phyloP scores from a whole-genome alignment of 805 yeast species.

The Candida argentea region DNA sequence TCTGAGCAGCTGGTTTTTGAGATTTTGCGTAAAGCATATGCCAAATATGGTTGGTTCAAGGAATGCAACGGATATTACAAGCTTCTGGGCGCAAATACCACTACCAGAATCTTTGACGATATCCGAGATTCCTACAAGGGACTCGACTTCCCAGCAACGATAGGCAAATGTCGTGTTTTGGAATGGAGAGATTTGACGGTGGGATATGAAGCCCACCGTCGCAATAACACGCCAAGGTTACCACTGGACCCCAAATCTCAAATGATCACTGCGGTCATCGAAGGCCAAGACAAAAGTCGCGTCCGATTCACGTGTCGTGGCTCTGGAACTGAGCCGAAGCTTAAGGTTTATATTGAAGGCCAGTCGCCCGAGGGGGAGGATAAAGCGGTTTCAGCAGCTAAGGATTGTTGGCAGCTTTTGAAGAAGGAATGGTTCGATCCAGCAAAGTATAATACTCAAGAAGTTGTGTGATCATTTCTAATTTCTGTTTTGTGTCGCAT shows the following conservation, averaged over 20 bases:
- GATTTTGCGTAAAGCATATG: slow-evolving; percentile 48
- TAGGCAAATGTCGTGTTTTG: slow-evolving; percentile 51
- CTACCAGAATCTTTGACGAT: slow-evolving; percentile 42
- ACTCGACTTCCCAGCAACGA: slow-evolving; percentile 28
- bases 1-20: slow-evolving; percentile 31
- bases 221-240: slow-evolving; percentile 45
- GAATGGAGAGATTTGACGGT: slow-evolving; percentile 77
- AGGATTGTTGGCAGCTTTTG: slow-evolving; percentile 56
- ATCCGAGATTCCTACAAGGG: slow-evolving; percentile 29
- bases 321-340: slow-evolving; percentile 93
- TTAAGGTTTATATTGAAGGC: slow-evolving; percentile 87
- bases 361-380: slow-evolving; percentile 31
- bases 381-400: slow-evolving; percentile 43
- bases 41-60: slow-evolving; percentile 68
- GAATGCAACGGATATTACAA: slow-evolving; percentile 83
- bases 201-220: slow-evolving; percentile 69
- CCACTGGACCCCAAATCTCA: slow-evolving; percentile 70
- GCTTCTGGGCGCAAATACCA: slow-evolving; percentile 43
- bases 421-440: slow-evolving; percentile 64
- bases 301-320: slow-evolving; percentile 84
- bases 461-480: neutral
- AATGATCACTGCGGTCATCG: slow-evolving; percentile 68
- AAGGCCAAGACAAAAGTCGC: slow-evolving; percentile 7
- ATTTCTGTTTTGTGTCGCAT: no score
- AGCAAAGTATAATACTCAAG: slow-evolving; percentile 8